Base-by-base conservation (phyloP, 2,329 filamentous ascomycete species). In the Macrophomina pseudophaseolina region DNA sequence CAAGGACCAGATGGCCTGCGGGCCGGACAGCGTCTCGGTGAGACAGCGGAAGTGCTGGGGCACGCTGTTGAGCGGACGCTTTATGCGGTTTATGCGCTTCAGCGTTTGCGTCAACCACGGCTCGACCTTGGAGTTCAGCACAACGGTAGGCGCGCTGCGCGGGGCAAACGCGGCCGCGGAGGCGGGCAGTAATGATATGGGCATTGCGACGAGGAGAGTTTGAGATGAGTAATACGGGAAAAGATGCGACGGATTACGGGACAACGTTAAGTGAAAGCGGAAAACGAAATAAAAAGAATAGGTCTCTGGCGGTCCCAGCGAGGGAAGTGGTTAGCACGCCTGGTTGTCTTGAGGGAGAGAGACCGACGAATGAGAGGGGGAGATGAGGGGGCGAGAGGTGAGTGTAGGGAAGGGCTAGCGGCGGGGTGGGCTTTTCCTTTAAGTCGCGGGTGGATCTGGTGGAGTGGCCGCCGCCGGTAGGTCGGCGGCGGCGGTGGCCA, bases 101-200 rank as follows among this genome's bases (percentile, higher is more conserved):
- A 99, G 86, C 11, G 94, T 97, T 77, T 94, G 92, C 42, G 95
- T 99, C 80, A 98, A 87, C 95, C 95, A 99, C 68, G 93, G 91
- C 83, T 97, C 94, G 75, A 96, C 89, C 84, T 95, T 97, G 78
- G 90, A 91, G 76, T 90, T 91, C 74, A 99, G 85, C 68, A 99
- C 95, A 72, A 99, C 92, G 78, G 96, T 98, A 80, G 97, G 94
- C 32, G 92, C 93, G 58, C 93, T 93, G 75, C 95, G 88, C 73
- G 94, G 94, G 74, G 94, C 94, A 84, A 98, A 99, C 75, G 95
- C 94, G 69, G 94, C 93, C 72, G 95, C 95, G 75, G 95, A 98
- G 70, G 94, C 94, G 73, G 95, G 95, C 74, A 99, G 85, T 79
- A 99, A 86, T 85, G 95, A 91, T 76, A 93, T 91, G 79, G 93